A percentile compares a stretch with the other conserved stretches of the same genome.
These are phyloP conservation scores for Vicia sativa DNA, from an alignment of 306 rosid species.

Conservation along the genomic window DNA sequence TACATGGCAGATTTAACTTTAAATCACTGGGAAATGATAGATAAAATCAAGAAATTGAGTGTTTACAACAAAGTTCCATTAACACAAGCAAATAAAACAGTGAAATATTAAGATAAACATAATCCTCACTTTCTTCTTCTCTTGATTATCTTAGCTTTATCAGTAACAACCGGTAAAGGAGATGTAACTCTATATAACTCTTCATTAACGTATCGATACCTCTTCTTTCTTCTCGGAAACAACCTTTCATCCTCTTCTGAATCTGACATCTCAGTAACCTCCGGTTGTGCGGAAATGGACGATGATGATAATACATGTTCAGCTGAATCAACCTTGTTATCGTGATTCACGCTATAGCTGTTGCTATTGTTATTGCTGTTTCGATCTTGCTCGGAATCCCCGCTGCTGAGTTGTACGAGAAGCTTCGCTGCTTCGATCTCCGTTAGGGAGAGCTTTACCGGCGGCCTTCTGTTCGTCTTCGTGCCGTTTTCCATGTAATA, in stretches of 20 bases:
- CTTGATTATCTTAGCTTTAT: slow-evolving; percentile 24
- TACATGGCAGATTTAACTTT: too few species aligned
- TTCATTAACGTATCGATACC: slow-evolving; percentile 27
- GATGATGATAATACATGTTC: slow-evolving; percentile 33
- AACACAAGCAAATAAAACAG: background rate
- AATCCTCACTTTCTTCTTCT: background rate
- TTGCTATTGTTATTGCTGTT: slow-evolving; percentile 36
- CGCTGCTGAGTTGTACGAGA: slow-evolving; percentile 59
- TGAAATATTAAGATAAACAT: background rate
- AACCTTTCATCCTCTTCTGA: slow-evolving; percentile 16
- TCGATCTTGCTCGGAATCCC: slow-evolving; percentile 34
- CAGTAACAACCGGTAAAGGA: background rate
- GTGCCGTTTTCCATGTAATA: slow-evolving; percentile 31
- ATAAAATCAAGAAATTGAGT: too few species aligned
- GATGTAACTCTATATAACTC: slow-evolving; percentile 27
- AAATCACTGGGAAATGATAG: too few species aligned
- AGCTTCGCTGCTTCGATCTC: slow-evolving; percentile 59
- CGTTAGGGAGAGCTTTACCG: slow-evolving; percentile 33
- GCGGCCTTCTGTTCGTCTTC: slow-evolving; percentile 1
- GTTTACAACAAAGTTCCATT: background rate
- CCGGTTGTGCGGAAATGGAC: background rate
- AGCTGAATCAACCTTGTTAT: slow-evolving; percentile 12
- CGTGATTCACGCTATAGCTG: slow-evolving; percentile 38
- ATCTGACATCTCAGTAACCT: background rate
- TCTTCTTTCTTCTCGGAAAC: background rate